Evolutionary conservation across 345 rosid genomes (phyloP), one percentile per base, ranked within the genome.

Genomic region (Rubroshorea leprosula): DNA sequence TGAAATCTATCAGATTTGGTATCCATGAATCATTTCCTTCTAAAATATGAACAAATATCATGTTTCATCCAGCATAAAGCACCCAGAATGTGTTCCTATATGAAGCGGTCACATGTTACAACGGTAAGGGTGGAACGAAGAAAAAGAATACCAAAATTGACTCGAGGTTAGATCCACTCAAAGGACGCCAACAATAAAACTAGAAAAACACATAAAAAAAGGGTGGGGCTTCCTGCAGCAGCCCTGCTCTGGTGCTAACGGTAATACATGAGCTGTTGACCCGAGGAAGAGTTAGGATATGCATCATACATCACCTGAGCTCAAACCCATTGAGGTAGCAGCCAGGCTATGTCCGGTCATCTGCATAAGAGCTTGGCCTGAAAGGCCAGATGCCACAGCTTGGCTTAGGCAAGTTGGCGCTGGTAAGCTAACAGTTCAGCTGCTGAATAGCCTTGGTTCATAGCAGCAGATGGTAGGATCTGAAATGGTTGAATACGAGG

Each of bases 361-460:
- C 59, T 67, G 76, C 23, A 67, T 51, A 23, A 67, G 68, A 43
- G 76, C 69, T 58, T 72, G 76, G 16, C 72, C 76, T 16, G 74
- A 65, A 21, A 65, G 65, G 41, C 74, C 69, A 49, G 72, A 68
- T 43, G 74, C 74, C 8, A 67, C 70, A 7, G 70, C 70, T 39
- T 65, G 70, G 78, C 83, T 76, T 72, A 79, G 63, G 79, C 72
- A 57, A 79, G 69, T 51, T 79, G 84, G 26, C 84, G 76, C 68
- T 79, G 75, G 52, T 76, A 76, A 16, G 70, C 80, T 66, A 76
- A 51, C 17, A 79, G 72, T 54, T 79, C 79, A 7, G 75, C 62
- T 8, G 84, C 57, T 43, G 84, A 68, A 66, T 67, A 74, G 9
- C 78, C 82, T 9, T 68, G 78, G 41, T 64, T 63, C 55, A 69